Evolutionary conservation across 1,139 yeast genomes (phyloP).

Genomic region (Diutina pseudorugosa): DNA sequence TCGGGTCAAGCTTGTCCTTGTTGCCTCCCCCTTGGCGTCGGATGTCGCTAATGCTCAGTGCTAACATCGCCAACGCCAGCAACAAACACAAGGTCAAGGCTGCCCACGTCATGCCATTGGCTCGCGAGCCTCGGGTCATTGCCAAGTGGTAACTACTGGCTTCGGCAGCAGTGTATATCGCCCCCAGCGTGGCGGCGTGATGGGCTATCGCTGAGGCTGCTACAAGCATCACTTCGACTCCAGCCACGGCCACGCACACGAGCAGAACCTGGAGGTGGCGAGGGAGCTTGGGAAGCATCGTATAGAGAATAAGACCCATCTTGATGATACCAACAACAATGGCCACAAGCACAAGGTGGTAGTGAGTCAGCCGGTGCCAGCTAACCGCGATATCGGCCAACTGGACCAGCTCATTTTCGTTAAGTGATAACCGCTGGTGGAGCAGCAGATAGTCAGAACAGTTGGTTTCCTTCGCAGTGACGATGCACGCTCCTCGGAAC

Average conservation of each 20-base stretch:
- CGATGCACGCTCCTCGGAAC: conserved; percentile 9
- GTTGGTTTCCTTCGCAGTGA: conserved; percentile 6
- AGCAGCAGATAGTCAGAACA: conserved; percentile 6
- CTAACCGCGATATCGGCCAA: conserved; percentile 7
- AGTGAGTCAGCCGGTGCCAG: conserved; percentile 8
- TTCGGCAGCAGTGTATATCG: conserved; percentile 27
- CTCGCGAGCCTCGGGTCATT: conserved; percentile 38
- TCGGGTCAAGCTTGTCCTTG: no score
- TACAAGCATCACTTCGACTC: conserved; percentile 39
- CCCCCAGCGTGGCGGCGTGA: conserved; percentile 45
- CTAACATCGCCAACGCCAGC: conserved; percentile 9
- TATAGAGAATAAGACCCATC: conserved; percentile 30
- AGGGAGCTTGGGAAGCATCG: conserved; percentile 38
- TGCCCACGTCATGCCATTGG: conserved; percentile 50
- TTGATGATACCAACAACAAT: conserved; percentile 31
- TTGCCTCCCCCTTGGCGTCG: no score
- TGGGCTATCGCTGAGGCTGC: conserved; percentile 62
- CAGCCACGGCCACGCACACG: conserved; percentile 22
- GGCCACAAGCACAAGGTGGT: conserved; percentile 31
- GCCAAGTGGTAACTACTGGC: conserved; percentile 41
- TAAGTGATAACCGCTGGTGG: conserved; percentile 1
- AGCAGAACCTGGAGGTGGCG: conserved; percentile 21
- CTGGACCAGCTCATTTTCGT: background rate
- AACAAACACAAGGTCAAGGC: conserved; percentile 34
- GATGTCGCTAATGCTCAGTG: background rate